Base-by-base conservation (phyloP, 1,284 basidiomycete genomes). In the Tilletia caries region DNA sequence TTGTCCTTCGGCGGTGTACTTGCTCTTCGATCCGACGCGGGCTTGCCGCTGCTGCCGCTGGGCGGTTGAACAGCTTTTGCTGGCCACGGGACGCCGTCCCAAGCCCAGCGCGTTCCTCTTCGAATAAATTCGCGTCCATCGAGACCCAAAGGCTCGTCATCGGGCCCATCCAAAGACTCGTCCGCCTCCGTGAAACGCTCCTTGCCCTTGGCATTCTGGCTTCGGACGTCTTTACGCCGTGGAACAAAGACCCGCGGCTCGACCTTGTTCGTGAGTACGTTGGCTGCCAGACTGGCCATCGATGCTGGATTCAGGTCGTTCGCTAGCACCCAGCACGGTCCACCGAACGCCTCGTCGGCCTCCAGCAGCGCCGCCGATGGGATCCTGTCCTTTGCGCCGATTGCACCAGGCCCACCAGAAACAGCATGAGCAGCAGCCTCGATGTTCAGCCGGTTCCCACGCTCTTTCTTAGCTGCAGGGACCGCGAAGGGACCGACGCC, bases 401-500 rank as follows among this genome's bases (percentile, higher is more conserved):
- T 13, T n/a, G 58, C 58, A 18, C 32, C 32, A 29, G 32, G 58
- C 34, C 58, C 32, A 18, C 58, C 58, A 3, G 58, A 62, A 10
- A 62, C 58, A 8, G 58, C 29, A 34, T 62, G 58, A 3, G 33
- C 33, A 3, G 58, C 58, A 12, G 58, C 29, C 20, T 18, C 33
- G 20, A 25, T 15, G 32, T 62, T 62, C 10, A 33, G 32, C 10
- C 10, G 1, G 15, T 29, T 33, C 0, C 58, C 58, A 2, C 58
- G 29, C 18, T 92, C 92, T 76, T 91, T 92, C 85, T 91, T 95
- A 0, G 90, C 95, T 0, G 94, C 92, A 1, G 96, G 96, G 10
- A 98, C 85, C 1, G 92, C 92, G 83, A 99, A 99, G 0, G 96
- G 96, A 0, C 96, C 96, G 0, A 99, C 95, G 15, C 96, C 96